Base-by-base conservation (phyloP, 2,329 filamentous ascomycete species). In the Stemphylium vesicarium region DNA sequence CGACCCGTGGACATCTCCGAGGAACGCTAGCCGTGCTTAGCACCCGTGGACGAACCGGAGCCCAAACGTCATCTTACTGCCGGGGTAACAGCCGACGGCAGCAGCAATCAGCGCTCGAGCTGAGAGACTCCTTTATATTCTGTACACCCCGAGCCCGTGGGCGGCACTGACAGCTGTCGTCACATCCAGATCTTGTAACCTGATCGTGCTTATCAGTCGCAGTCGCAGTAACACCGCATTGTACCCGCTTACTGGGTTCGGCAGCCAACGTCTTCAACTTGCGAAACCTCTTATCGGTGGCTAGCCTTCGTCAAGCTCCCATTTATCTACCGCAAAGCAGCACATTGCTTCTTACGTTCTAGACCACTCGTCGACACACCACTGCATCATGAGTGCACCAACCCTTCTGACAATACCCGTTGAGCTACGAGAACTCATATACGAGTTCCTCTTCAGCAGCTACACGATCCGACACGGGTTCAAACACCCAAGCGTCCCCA, bases 401-500 rank as follows among this genome's bases (percentile, higher is more conserved):
- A 62, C 53, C n/a, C 57, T 75, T n/a, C 56, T 75, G 7, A 59
- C 65, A 2, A 54, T 75, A 12, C 73, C 73, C 0, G 51, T 68
- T 2, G 73, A 75, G 57, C 53, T 75, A 7, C 64, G 73, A 26
- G 69, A 73, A 42, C 46, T 72, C 24, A 73, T 75, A 39, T 75
- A 74, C 45, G 60, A 57, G n/a, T 61, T 70, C 29, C 60, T 75
- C 32, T 75, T 74, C 53, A 63, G 62, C 32, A 62, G 65, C 33
- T 68, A 64, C 46, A 71, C 62, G 5, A 65, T 74, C 18, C 56
- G 48, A 12, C 73, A 70, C 36, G 71, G 72, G 20, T 70, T 69
- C 53, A 60, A 58, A 22, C 57, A 63, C 24, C 53, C 59, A 32
- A 56, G 39, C 32, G 48, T 48, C 13, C 15, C 50, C 9, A 31